Conservation (phyloP, 2,329 filamentous ascomycete species). For the Zasmidium cellare region DNA sequence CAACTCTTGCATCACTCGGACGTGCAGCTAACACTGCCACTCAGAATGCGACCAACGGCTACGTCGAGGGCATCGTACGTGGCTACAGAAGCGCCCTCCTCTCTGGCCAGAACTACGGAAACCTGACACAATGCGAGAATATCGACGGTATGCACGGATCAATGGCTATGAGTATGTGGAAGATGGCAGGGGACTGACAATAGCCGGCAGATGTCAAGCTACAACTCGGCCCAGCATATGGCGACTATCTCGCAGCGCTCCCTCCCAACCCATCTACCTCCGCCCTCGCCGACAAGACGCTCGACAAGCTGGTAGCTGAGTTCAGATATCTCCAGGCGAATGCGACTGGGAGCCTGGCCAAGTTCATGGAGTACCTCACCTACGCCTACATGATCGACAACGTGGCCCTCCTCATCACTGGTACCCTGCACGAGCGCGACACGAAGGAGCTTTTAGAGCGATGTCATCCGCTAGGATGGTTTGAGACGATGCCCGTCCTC, state of each 20-base stretch:
- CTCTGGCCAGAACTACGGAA: slow-evolving; percentile 86
- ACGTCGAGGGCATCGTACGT: slow-evolving; percentile 94
- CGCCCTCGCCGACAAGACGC: slow-evolving; percentile 88
- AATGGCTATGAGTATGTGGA: neutral
- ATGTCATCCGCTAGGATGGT: slow-evolving; percentile 97
- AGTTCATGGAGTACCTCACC: slow-evolving; percentile 97
- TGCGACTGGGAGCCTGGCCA: slow-evolving; percentile 83
- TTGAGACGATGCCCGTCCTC: slow-evolving; percentile 97
- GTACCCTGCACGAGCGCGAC: slow-evolving; percentile 94
- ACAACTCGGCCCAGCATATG: slow-evolving; percentile 93
- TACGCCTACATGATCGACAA: slow-evolving; percentile 99
- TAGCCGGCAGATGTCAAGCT: slow-evolving; percentile 82
- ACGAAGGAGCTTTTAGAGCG: slow-evolving; percentile 91
- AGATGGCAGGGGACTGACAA: slow-evolving; percentile 12
- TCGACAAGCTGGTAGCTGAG: slow-evolving; percentile 96
- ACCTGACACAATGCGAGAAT: slow-evolving; percentile 95
- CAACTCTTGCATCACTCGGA: neutral
- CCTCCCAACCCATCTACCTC: slow-evolving; percentile 97
- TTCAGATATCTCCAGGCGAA: slow-evolving; percentile 96
- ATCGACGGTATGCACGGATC: slow-evolving; percentile 73
- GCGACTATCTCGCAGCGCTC: slow-evolving; percentile 90
- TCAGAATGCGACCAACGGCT: slow-evolving; percentile 62
- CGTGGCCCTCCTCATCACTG: slow-evolving; percentile 94
- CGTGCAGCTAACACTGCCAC: slow-evolving; percentile 38
- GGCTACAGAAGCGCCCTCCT: slow-evolving; percentile 94